phyloP scores from a whole-genome alignment of 2,329 filamentous ascomycete genomes.

The Aspergillus awamori region DNA sequence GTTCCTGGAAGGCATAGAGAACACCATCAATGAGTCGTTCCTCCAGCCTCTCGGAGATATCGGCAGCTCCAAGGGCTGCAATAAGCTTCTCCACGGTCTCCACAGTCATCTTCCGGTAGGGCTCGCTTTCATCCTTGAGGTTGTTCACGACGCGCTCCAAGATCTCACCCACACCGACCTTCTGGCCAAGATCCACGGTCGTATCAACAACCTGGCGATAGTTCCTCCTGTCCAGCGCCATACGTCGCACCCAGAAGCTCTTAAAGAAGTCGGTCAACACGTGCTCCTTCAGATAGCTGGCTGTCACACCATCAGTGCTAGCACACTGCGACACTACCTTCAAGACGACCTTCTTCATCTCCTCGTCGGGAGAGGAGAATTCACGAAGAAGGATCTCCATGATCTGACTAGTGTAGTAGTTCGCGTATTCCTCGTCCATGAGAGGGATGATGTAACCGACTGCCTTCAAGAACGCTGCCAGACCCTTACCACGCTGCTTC shows the following conservation, averaged over 20 bases:
- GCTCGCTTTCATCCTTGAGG: slow-evolving; percentile 95
- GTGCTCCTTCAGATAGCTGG: slow-evolving; percentile 91
- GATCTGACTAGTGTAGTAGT: slow-evolving; percentile 97
- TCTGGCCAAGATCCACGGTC: slow-evolving; percentile 93
- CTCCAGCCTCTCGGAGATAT: slow-evolving; percentile 89
- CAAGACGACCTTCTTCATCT: slow-evolving; percentile 99
- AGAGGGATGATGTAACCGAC: slow-evolving; percentile 97
- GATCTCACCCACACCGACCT: slow-evolving; percentile 96
- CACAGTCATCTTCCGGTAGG: slow-evolving; percentile 98
- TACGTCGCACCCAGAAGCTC: slow-evolving; percentile 95
- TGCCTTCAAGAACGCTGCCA: slow-evolving; percentile 94
- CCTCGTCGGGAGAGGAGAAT: slow-evolving; percentile 95
- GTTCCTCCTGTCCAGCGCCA: slow-evolving; percentile 97
- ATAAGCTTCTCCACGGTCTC: slow-evolving; percentile 98
- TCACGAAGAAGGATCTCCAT: slow-evolving; percentile 98
- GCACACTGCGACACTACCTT: slow-evolving; percentile 97
- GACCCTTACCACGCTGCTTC: slow-evolving; percentile 93
- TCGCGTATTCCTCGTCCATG: slow-evolving; percentile 99
- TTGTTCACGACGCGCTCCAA: slow-evolving; percentile 91
- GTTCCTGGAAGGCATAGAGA: slow-evolving; percentile 94
- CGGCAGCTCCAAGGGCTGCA: slow-evolving; percentile 86
- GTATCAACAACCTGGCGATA: slow-evolving; percentile 98
- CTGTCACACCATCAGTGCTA: slow-evolving; percentile 90
- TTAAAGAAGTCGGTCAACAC: slow-evolving; percentile 97
- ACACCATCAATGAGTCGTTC: slow-evolving; percentile 95